Conservation (phyloP, 495 filamentous ascomycete genomes). For the Mytilinidion resinicola region DNA sequence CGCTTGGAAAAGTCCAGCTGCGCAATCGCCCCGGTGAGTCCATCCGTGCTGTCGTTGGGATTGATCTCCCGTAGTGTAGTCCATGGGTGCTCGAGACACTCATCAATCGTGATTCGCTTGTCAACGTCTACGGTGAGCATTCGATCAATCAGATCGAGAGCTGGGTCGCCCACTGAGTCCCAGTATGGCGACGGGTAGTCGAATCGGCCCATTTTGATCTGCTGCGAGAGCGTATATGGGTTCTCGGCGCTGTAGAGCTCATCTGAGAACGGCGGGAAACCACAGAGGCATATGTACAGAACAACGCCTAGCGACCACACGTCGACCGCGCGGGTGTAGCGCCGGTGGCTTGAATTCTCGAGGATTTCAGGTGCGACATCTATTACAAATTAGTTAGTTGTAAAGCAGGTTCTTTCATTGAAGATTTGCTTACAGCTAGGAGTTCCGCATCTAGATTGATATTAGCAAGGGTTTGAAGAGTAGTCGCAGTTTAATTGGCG, state of each 20-base stretch:
- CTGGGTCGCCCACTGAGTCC: constrained; percentile 86
- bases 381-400: constrained; percentile 34
- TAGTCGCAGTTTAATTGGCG: too few species aligned
- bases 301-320: constrained; percentile 97
- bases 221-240: constrained; percentile 79
- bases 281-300: constrained; percentile 98
- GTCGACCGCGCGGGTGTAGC: constrained; percentile 93
- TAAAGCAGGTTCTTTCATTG: neutral
- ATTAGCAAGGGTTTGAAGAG: constrained; percentile 10
- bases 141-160: constrained; percentile 85
- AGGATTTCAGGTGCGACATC: constrained; percentile 90
- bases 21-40: constrained; percentile 73
- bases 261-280: constrained; percentile 95
- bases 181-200: constrained; percentile 98
- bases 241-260: constrained; percentile 73
- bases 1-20: constrained; percentile 78
- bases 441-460: constrained; percentile 65
- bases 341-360: constrained; percentile 64
- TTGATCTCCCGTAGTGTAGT: constrained; percentile 46
- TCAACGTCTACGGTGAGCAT: constrained; percentile 89
- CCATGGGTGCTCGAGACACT: constrained; percentile 92
- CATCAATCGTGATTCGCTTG: constrained; percentile 76
- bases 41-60: constrained; percentile 83
- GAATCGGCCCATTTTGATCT: constrained; percentile 83
- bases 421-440: constrained; percentile 62